Evolutionary conservation across 1,139 yeast genomes (phyloP).

Genomic region (Kurtzmaniella natalensis): DNA sequence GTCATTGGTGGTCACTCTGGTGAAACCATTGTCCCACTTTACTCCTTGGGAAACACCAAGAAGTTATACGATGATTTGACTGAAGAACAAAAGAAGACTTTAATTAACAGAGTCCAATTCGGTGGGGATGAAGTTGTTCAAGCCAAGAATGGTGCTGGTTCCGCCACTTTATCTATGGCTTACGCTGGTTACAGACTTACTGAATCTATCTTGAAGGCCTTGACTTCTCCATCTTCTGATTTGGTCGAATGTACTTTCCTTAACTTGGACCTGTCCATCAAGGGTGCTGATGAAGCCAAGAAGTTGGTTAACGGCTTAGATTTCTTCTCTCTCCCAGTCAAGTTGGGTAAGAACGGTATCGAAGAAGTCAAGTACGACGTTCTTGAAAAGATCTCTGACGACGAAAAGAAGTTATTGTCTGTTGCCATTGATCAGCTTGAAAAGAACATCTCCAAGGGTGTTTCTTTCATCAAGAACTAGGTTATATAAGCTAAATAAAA

Average conservation of each 20-base stretch:
- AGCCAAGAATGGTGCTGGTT: constrained; percentile 74
- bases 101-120: constrained; percentile 57
- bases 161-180: constrained; percentile 78
- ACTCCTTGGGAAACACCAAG: constrained; percentile 54
- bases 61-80: constrained; percentile 43
- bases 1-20: constrained; percentile 80
- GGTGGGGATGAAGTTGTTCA: constrained; percentile 81
- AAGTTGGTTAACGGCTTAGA: constrained; percentile 38
- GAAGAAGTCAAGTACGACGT: constrained; percentile 33
- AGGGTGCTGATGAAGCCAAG: constrained; percentile 46
- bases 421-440: constrained; percentile 53
- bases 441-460: constrained; percentile 58
- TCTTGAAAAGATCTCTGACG: constrained; percentile 26
- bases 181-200: constrained; percentile 71
- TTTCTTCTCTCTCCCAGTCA: constrained; percentile 62
- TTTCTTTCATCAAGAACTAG: constrained; percentile 43
- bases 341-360: constrained; percentile 42
- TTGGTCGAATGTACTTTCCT: constrained; percentile 59
- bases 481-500: not conserved
- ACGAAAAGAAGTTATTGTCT: constrained; percentile 45
- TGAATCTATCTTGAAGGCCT: constrained; percentile 43
- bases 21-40: constrained; percentile 66
- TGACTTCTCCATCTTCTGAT: constrained; percentile 15
- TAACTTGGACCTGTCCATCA: constrained; percentile 36
- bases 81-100: constrained; percentile 40